These are phyloP conservation scores for Ophiocordyceps australis DNA, from an alignment of 2,329 filamentous ascomycete genomes.

Conservation along the genomic window DNA sequence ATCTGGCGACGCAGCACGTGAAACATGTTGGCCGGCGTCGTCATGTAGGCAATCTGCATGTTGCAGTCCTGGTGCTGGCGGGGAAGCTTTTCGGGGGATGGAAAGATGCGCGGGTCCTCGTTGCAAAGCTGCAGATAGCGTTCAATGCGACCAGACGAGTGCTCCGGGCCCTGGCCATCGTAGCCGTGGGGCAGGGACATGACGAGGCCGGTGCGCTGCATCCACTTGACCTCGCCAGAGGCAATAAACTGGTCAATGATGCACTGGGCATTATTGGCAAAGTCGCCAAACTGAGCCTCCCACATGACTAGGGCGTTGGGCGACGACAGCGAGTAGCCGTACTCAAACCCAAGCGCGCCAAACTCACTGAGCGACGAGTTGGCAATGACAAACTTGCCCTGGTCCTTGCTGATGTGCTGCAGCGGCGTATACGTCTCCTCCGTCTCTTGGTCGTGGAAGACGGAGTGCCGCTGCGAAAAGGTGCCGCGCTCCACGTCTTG, in stretches of 20 bases:
- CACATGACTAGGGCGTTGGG: constrained; percentile 97
- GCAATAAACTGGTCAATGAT: constrained; percentile 99
- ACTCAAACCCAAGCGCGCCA: constrained; percentile 82
- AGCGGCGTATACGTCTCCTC: constrained; percentile 88
- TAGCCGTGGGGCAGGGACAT: constrained; percentile 96
- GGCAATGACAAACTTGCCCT: constrained; percentile 89
- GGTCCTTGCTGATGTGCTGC: constrained; percentile 74
- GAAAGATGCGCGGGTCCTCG: constrained; percentile 91
- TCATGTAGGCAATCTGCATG: constrained; percentile 97
- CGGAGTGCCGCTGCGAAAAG: constrained; percentile 93
- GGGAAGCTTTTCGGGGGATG: constrained; percentile 70
- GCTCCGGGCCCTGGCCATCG: constrained; percentile 94
- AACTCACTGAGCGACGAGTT: constrained; percentile 74
- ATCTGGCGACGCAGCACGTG: constrained; percentile 93
- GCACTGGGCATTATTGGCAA: constrained; percentile 97
- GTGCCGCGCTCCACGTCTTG: constrained; percentile 99
- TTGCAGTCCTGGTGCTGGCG: constrained; percentile 99
- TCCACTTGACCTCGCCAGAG: constrained; percentile 95
- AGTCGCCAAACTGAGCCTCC: constrained; percentile 99
- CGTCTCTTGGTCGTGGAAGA: constrained; percentile 92
- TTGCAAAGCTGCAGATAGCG: constrained; percentile 95
- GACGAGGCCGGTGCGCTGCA: constrained; percentile 91
- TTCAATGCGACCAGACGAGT: constrained; percentile 94
- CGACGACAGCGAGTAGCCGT: constrained; percentile 93
- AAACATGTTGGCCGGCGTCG: constrained; percentile 90